phyloP scores from a whole-genome alignment of 208 protist species.

The Trypanosoma cruzi region DNA sequence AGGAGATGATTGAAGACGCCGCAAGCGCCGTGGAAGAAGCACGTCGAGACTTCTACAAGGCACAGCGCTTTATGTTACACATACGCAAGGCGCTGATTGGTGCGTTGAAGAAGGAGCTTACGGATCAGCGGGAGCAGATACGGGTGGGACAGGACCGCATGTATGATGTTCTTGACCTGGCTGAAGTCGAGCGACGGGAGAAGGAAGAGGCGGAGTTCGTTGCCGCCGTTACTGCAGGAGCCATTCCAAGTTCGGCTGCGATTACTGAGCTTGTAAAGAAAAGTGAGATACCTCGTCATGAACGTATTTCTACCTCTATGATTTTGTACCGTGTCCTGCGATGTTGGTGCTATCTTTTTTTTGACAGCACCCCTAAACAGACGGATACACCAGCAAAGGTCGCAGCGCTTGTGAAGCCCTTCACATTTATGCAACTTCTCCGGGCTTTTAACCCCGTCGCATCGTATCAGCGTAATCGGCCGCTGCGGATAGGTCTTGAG shows the following conservation, averaged over 20 bases:
- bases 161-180: conserved; percentile 38
- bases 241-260: conserved; percentile 36
- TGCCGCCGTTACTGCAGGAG: conserved; percentile 8
- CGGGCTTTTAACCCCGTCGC: conserved; percentile 81
- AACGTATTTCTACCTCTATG: conserved; percentile 48
- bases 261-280: conserved; percentile 30
- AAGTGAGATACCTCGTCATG: conserved; percentile 44
- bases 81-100: conserved; percentile 69
- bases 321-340: conserved; percentile 69
- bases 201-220: conserved; percentile 34
- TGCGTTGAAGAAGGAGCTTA: conserved; percentile 51
- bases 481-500: conserved; percentile 48
- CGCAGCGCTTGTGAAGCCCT: conserved; percentile 80
- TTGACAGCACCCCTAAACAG: conserved; percentile 67
- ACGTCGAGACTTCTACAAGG: conserved; percentile 57
- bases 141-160: conserved; percentile 45
- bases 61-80: conserved; percentile 74
- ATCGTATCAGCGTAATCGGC: conserved; percentile 51
- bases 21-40: conserved; percentile 45
- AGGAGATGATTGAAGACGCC: conserved; percentile 36
- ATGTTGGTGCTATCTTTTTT: conserved; percentile 76
- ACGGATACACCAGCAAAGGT: conserved; percentile 74
- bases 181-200: conserved; percentile 29
- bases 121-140: conserved; percentile 51
- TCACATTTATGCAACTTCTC: conserved; percentile 66